phyloP scores from a whole-genome alignment of 805 yeast genomes.

The Debaryomyces hansenii region DNA sequence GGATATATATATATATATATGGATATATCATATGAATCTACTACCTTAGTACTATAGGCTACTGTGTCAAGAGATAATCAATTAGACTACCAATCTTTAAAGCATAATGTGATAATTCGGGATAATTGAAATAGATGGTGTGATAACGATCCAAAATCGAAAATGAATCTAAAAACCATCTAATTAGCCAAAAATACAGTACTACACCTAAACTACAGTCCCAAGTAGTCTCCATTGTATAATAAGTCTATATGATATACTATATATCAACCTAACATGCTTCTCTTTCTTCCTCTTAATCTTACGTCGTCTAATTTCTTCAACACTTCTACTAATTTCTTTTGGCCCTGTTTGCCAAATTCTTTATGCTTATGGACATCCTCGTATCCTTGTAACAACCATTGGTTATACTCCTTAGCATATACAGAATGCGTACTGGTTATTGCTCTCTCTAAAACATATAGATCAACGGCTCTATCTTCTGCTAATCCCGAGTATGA shows the following conservation, averaged over 20 bases:
- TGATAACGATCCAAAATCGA: too few species aligned
- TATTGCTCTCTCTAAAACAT: constrained; percentile 90
- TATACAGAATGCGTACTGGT: constrained; percentile 84
- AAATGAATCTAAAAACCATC: too few species aligned
- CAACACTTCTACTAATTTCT: constrained; percentile 52
- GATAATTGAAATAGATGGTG: too few species aligned
- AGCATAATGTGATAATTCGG: too few species aligned
- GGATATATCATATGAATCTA: too few species aligned
- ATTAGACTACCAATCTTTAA: too few species aligned
- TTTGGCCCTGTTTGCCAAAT: constrained; percentile 30
- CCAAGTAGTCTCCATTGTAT: too few species aligned
- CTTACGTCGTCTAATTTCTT: constrained; percentile 80
- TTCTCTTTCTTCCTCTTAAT: constrained; percentile 89
- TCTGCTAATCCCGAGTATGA: constrained; percentile 74
- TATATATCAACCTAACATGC: constrained; percentile 69
- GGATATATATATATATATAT: too few species aligned
- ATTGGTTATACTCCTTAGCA: constrained; percentile 60
- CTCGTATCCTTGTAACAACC: constrained; percentile 74
- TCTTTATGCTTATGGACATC: constrained; percentile 31
- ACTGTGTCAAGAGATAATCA: too few species aligned
- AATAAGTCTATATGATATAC: not conserved
- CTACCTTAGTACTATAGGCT: too few species aligned
- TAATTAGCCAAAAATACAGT: too few species aligned
- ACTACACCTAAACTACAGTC: too few species aligned
- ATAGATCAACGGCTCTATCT: constrained; percentile 96